Evolutionary conservation across 768 basidiomycete genomes (phyloP), one percentile per base, ranked within the genome.

Genomic region (Boletus huronensis): DNA sequence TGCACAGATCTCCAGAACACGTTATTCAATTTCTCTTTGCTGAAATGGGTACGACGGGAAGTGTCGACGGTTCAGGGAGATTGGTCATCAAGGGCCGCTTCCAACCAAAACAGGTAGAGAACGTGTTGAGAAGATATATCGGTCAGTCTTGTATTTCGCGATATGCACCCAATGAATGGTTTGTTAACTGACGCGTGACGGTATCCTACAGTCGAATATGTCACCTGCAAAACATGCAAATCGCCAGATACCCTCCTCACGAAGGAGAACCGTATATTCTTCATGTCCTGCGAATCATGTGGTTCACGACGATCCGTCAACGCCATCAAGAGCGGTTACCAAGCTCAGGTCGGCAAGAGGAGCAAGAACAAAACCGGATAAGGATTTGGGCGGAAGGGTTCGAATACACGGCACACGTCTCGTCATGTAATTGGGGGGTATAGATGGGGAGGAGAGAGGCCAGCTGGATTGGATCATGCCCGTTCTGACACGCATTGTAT

Each of bases 201-300:
- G 11, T 9, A 2, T 40, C 11, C 40, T 56, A 13, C 61, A 96
- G 95, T 96, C 57, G 95, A 98, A 76, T 98, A 98, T 73, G 96
- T 98, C 57, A 95, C 95, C 36, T 99, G 97, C 83, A 96, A 97
- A 75, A 98, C 95, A 38, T 99, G 97, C 82, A 99, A 98, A 76
- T 98, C 96, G 1, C 92, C 92, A 42, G 97, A 99, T 71, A 99
- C 97, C 3, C 82, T 97, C 19, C 82, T 99, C 35, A 87, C 89
- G 28, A 99, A 98, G 74, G 95, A 98, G 76, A 97, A 97, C 73
- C 91, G 97, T 74, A 92, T 99, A 69, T 98, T 95, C 81, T 99
- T 99, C 82, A 90, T 92, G 83, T 81, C 90, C 0, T 94, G 92
- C 75, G 88, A 94, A 72, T 88, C 89, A 6, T 96, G 93, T 63